Evolutionary conservation across 371 early-diverging fungal species (phyloP).

Genomic region (Globomyces sp.): DNA sequence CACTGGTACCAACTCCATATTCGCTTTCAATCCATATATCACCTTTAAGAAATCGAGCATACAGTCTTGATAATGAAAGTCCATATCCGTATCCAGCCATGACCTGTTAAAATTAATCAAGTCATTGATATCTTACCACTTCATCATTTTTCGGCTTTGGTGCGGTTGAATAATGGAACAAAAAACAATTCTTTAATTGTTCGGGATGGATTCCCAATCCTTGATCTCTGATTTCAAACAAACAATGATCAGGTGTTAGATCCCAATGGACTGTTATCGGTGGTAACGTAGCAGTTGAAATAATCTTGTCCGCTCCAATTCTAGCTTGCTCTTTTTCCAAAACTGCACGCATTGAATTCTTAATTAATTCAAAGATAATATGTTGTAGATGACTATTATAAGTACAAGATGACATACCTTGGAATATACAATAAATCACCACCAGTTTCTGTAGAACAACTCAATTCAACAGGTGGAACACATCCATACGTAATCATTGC

Average conservation of each 20-base stretch:
- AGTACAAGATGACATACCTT: constrained; percentile 58
- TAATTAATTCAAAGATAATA: constrained; percentile 90
- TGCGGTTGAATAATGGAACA: constrained; percentile 94
- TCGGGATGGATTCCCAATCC: constrained; percentile 89
- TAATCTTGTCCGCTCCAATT: constrained; percentile 79
- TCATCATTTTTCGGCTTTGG: constrained; percentile 52
- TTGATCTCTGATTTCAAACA: constrained; percentile 88
- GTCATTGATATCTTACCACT: constrained; percentile 64
- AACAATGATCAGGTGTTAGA: constrained; percentile 58
- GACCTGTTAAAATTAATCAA: constrained; percentile 61
- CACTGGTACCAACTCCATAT: constrained; percentile 36
- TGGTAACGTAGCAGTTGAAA: constrained; percentile 26
- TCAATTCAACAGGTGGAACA: constrained; percentile 35
- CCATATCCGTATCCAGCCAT: constrained; percentile 96
- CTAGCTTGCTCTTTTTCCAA: constrained; percentile 80
- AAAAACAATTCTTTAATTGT: constrained; percentile 63
- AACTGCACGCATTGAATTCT: constrained; percentile 88
- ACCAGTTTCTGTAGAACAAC: not conserved
- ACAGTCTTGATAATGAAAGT: constrained; percentile 75
- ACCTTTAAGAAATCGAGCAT: constrained; percentile 86
- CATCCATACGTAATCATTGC: constrained; percentile 87
- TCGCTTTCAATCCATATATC: constrained; percentile 77
- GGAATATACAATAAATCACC: not conserved
- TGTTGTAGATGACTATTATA: constrained; percentile 91
- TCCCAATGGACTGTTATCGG: constrained; percentile 19